Base-by-base conservation (phyloP, 129 eudicot species). In the Flaveria bidentis region DNA sequence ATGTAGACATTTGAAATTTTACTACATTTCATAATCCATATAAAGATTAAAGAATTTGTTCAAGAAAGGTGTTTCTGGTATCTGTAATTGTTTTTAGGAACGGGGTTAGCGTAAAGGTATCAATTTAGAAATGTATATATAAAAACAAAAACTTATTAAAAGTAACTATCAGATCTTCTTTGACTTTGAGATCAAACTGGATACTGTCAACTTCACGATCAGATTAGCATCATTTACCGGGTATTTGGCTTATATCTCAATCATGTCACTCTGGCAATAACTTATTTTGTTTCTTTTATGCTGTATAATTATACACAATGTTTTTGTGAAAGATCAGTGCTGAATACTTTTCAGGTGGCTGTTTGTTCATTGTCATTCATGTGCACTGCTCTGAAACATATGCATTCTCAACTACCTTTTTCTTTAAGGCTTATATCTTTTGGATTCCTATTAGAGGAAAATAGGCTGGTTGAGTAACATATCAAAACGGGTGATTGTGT, bases 361-460 rank as follows among this genome's bases (percentile, higher is more conserved):
- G 58, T 22, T 74, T 74, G 78, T 74, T 74, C 58, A 9, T 44
- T 25, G 26, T 22, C 56, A 60, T 74, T 58, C 55, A 44, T 44
- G 67, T 60, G n/a, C 58, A 25, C 47, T 23, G 56, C 71, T 57
- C 49, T 41, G 69, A 44, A 74, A 74, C 42, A 45, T 16, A 41
- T 41, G 67, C 67, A 26, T 61, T 26, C 14, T 61, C 9, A 61
- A 61, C 67, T 28, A 28, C 42, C 44, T 26, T 61, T 13, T 14
- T 61, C 5, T 11, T 25, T 58, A 18, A 42, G 16, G 18, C 58
- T 42, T 23, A 2, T 18, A 15, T 44, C 55, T 12, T 58, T 23
- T 18, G 6, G 4, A 41, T 36, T 56, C 52, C 49, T 6, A 10
- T 72, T 28, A 13, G 18, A 26, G 42, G 41, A 5, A 61, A 61